Base-by-base conservation (phyloP, 2,329 filamentous ascomycete genomes). In the Escovopsis sp. region DNA sequence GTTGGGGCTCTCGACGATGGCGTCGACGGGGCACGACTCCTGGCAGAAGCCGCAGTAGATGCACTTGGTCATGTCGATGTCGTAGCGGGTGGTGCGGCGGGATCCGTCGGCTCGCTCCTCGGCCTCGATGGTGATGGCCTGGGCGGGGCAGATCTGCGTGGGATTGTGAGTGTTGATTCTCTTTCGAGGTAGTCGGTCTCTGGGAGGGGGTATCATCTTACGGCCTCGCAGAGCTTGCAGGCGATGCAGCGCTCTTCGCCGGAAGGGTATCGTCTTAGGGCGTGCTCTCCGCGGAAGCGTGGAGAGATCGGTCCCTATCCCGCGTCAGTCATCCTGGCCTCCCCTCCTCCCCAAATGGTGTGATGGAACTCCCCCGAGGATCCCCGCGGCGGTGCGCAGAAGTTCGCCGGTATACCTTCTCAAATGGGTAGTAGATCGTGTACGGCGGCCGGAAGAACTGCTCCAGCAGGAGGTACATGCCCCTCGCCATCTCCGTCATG, bases 41-140 rank as follows among this genome's bases (percentile, higher is more conserved):
- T 95, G 89, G 77, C 91, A 96, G 70, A 94, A 93, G 41, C 91
- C 91, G 64, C 91, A 96, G 78, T 96, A 98, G 67, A 98, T 98
- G 71, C 91, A 98, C 75, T 98, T 98, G 59, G 91, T 96, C 91
- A 98, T 98, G 68, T 98, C 91, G 60, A 98, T 95, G 63, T 98
- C 91, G 69, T 98, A 98, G 61, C 89, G 80, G 46, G 89, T 95
- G 41, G 91, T 98, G 60, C 91, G 80, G 65, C 91, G 80, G 59
- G 85, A 93, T 49, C 91, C 91, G 58, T 98, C 91, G 59, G 85
- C 85, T 60, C 91, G 87, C 73, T 98, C 91, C 66, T 98, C 91
- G 44, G 91, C 91, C 70, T 98, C 91, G 56, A 98, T 98, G 42
- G 91, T 98, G 65, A 98, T 98, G 58, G 91, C 91, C 68, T 94